These are phyloP conservation scores for Tausonia pullulans DNA, from an alignment of 1,284 basidiomycete species.

Conservation along the genomic window DNA sequence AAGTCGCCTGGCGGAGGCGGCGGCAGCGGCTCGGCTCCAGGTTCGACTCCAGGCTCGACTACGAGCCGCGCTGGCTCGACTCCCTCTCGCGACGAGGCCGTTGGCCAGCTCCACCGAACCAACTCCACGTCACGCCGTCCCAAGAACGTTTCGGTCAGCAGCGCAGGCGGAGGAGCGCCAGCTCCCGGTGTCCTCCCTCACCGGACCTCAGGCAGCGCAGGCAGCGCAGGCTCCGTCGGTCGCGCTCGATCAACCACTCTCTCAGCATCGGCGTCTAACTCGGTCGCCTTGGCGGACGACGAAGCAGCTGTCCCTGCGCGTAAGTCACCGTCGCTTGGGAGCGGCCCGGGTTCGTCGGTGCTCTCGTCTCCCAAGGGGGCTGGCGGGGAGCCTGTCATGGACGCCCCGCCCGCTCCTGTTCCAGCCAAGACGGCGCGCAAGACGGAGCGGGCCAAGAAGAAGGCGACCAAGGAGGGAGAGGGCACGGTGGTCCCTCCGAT, in stretches of 20 bases:
- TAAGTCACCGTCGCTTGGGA: too few species aligned
- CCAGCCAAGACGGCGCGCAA: conserved; percentile 11
- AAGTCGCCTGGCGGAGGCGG: too few species aligned
- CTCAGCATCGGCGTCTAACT: too few species aligned
- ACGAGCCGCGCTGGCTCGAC: background rate
- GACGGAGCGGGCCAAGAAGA: conserved; percentile 23
- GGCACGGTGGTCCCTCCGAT: conserved; percentile 75
- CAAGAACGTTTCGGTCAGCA: background rate
- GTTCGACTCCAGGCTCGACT: background rate
- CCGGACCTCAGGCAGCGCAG: background rate
- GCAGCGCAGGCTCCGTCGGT: too few species aligned
- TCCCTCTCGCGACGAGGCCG: background rate
- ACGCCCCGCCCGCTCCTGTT: conserved; percentile 6
- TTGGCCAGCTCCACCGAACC: background rate
- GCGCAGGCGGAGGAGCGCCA: background rate
- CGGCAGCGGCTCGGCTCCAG: too few species aligned
- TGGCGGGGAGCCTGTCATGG: too few species aligned
- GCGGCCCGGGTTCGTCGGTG: too few species aligned
- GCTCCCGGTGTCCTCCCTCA: conserved; percentile 12
- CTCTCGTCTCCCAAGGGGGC: too few species aligned
- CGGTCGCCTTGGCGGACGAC: too few species aligned
- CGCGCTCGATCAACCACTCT: conserved; percentile 1
- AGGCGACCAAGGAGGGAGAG: conserved; percentile 28
- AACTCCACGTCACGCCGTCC: background rate
- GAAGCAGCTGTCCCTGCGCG: too few species aligned